Evolutionary conservation across 768 basidiomycete genomes (phyloP).

Genomic region (Sarcodon sp.): DNA sequence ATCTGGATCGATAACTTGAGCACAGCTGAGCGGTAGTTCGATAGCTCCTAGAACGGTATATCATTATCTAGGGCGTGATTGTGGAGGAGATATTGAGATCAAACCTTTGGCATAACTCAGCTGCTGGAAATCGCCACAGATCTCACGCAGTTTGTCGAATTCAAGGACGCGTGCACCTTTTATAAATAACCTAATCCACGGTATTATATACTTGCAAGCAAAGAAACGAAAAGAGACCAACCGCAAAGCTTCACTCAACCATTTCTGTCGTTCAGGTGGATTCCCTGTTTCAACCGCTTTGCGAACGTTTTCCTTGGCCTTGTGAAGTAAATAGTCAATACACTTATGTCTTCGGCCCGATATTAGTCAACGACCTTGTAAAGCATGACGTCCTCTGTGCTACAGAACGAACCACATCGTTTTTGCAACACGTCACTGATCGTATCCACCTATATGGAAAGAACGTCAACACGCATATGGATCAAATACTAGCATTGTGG

Average conservation of each 20-base stretch:
- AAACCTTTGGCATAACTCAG: slow-evolving; percentile 73
- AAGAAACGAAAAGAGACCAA: slow-evolving; percentile 17
- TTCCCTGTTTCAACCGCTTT: slow-evolving; percentile 78
- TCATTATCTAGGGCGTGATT: too few relatives aligned
- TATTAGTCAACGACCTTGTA: slow-evolving; percentile 61
- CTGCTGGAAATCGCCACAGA: slow-evolving; percentile 82
- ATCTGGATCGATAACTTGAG: slow-evolving; percentile 64
- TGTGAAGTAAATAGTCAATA: neutral
- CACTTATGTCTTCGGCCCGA: neutral
- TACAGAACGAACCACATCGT: slow-evolving; percentile 94
- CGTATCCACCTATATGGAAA: slow-evolving; percentile 68
- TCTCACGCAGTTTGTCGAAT: slow-evolving; percentile 73
- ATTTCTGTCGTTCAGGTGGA: slow-evolving; percentile 60
- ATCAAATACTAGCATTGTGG: neutral
- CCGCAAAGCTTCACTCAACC: slow-evolving; percentile 82
- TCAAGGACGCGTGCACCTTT: slow-evolving; percentile 82
- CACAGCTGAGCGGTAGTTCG: slow-evolving; percentile 76
- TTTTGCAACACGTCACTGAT: slow-evolving; percentile 92
- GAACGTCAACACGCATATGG: neutral
- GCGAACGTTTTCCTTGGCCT: slow-evolving; percentile 91
- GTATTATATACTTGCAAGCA: neutral
- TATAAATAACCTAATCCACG: slow-evolving; percentile 55
- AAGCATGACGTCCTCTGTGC: slow-evolving; percentile 93
- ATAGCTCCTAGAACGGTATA: slow-evolving; percentile 47
- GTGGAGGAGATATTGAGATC: slow-evolving; percentile 6